Conservation (phyloP, 805 yeast species). For the Yamadazyma olivae region DNA sequence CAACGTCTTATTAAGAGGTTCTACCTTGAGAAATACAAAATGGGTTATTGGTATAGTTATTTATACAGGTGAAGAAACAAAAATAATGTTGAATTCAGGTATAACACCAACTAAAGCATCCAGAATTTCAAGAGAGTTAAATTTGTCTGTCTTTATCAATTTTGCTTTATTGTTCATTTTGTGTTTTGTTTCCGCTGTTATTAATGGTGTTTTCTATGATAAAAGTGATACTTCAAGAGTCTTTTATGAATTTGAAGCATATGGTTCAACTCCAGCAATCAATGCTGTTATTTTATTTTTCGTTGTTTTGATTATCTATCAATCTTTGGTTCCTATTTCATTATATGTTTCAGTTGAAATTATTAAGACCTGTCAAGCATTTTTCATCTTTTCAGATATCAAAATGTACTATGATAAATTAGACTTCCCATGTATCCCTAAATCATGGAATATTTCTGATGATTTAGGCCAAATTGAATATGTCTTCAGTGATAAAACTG, state of each 20-base stretch:
- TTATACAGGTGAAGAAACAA: constrained; percentile 76
- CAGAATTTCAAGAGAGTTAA: constrained; percentile 62
- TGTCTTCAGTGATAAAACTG: constrained; percentile 80
- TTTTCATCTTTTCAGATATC: constrained; percentile 66
- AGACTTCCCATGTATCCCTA: constrained; percentile 77
- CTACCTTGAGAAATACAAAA: constrained; percentile 67
- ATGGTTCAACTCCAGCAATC: constrained; percentile 55
- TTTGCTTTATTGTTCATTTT: constrained; percentile 58
- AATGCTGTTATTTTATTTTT: constrained; percentile 69
- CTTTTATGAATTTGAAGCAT: constrained; percentile 61
- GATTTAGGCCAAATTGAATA: constrained; percentile 84
- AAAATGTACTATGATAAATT: constrained; percentile 65
- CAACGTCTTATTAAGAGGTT: constrained; percentile 69
- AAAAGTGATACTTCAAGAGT: constrained; percentile 41
- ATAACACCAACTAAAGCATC: constrained; percentile 73
- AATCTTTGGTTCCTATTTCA: constrained; percentile 77
- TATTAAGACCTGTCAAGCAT: constrained; percentile 74
- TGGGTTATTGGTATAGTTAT: constrained; percentile 74
- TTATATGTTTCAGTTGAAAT: constrained; percentile 76
- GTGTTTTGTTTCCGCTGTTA: constrained; percentile 66
- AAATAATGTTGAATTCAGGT: constrained; percentile 77
- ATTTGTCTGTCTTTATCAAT: constrained; percentile 62
- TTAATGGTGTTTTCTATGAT: constrained; percentile 64
- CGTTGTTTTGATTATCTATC: constrained; percentile 71
- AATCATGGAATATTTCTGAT: constrained; percentile 80